Evolutionary conservation across 169 alveolate species (phyloP).

Genomic region (Babesia divergens): DNA sequence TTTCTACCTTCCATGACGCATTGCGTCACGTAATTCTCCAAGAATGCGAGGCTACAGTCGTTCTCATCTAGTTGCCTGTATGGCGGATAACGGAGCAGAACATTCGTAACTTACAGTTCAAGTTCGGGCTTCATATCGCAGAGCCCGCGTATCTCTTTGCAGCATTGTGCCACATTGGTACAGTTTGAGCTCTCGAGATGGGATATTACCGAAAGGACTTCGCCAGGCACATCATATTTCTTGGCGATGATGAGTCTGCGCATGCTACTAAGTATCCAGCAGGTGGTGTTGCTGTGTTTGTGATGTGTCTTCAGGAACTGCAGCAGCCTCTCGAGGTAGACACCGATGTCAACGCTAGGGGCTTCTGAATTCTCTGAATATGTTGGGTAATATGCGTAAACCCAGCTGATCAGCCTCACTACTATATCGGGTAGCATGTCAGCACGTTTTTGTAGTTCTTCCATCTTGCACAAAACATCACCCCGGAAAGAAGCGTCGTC

Average conservation of each 20-base stretch:
- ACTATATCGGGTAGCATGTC: constrained; percentile 37
- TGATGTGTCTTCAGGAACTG: background rate
- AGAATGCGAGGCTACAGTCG: background rate
- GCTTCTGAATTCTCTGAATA: background rate
- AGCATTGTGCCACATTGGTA: constrained; percentile 29
- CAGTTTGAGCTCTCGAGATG: constrained; percentile 33
- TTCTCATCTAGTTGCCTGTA: background rate
- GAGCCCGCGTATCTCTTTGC: constrained; percentile 44
- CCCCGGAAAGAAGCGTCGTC: constrained; percentile 8
- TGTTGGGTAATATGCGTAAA: constrained; percentile 10
- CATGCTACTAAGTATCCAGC: constrained; percentile 34
- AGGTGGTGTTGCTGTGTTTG: background rate
- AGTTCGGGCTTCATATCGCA: background rate
- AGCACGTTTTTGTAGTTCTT: background rate
- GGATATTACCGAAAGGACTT: background rate
- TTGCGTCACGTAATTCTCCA: background rate
- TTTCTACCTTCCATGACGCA: background rate
- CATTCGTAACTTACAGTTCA: no score
- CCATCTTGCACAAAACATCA: background rate
- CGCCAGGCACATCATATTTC: background rate
- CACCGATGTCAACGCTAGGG: background rate
- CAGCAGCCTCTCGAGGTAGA: background rate
- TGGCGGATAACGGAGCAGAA: no score
- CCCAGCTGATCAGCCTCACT: constrained; percentile 37
- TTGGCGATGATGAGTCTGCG: constrained; percentile 40